A percentile compares a stretch with the other conserved stretches of the same genome.
Evolutionary conservation across 1,139 yeast genomes (phyloP).

Genomic region (Magnusiomyces suaveolens): DNA sequence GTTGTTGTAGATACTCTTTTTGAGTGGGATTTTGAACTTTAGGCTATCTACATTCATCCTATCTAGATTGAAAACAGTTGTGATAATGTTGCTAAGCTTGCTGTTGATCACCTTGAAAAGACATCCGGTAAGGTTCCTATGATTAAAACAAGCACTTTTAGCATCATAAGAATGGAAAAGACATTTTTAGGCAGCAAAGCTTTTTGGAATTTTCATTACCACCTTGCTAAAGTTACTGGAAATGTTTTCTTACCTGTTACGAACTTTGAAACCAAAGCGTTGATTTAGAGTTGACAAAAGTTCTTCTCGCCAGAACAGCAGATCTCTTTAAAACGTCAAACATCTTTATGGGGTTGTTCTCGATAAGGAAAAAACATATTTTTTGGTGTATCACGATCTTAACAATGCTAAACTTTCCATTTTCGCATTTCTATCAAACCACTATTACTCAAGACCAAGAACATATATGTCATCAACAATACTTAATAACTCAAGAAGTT

Average conservation of each 20-base stretch:
- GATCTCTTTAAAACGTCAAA: conserved; percentile 77
- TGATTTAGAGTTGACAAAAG: conserved; percentile 89
- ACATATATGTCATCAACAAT: conserved; percentile 79
- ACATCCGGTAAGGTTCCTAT: conserved; percentile 55
- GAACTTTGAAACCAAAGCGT: conserved; percentile 84
- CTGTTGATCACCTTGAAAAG: conserved; percentile 62
- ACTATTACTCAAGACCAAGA: conserved; percentile 98
- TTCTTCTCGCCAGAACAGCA: conserved; percentile 95
- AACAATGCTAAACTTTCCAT: conserved; percentile 84
- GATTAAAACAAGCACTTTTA: conserved; percentile 30
- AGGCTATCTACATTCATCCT: conserved; percentile 96
- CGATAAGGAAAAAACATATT: conserved; percentile 95
- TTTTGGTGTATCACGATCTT: conserved; percentile 86
- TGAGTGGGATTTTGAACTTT: conserved; percentile 88
- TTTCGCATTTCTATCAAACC: conserved; percentile 98
- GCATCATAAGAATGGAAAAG: conserved; percentile 79
- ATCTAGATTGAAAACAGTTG: conserved; percentile 94
- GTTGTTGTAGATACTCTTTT: conserved; percentile 92
- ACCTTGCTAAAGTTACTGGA: conserved; percentile 94
- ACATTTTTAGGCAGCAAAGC: conserved; percentile 93
- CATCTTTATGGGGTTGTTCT: conserved; percentile 84
- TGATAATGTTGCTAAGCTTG: conserved; percentile 92
- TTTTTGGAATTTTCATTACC: conserved; percentile 87
- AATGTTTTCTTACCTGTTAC: conserved; percentile 92
- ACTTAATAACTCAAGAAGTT: background rate